phyloP scores from a whole-genome alignment of 768 basidiomycete species.

The Psilocybe subaeruginosa region DNA sequence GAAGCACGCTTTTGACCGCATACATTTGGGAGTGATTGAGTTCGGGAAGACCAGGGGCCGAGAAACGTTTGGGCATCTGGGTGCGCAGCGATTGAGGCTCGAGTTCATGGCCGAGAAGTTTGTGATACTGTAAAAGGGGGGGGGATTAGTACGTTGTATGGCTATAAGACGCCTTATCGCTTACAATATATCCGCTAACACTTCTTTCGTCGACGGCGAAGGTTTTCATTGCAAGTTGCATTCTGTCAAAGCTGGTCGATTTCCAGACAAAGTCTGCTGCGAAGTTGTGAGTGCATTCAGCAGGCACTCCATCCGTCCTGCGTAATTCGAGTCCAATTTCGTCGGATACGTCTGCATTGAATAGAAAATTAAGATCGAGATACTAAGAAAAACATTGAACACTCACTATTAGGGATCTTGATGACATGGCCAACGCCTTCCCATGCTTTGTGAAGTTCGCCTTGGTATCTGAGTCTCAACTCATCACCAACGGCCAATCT shows the following conservation, averaged over 20 bases:
- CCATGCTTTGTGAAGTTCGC: constrained; percentile 92
- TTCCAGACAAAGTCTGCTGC: constrained; percentile 99
- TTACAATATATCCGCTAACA: constrained; percentile 96
- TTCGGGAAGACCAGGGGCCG: constrained; percentile 95
- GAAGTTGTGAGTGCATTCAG: constrained; percentile 93
- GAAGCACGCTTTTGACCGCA: constrained; percentile 97
- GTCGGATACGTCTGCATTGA: constrained; percentile 83
- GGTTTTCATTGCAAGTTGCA: constrained; percentile 99
- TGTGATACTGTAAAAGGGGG: constrained; percentile 77
- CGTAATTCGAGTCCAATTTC: constrained; percentile 95
- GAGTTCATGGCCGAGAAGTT: constrained; percentile 95
- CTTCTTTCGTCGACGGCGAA: constrained; percentile 99
- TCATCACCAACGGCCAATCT: constrained; percentile 97
- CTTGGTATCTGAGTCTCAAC: constrained; percentile 84
- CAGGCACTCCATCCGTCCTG: constrained; percentile 89
- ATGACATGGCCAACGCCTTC: constrained; percentile 98
- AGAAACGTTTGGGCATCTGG: constrained; percentile 97
- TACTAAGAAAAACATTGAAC: not conserved
- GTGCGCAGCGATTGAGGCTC: constrained; percentile 91
- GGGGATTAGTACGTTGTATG: constrained; percentile 4
- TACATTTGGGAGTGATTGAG: constrained; percentile 99
- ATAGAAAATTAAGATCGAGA: not conserved
- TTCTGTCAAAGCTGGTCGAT: constrained; percentile 98
- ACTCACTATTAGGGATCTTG: constrained; percentile 97
- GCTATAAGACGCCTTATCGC: constrained; percentile 29